These are phyloP conservation scores for Hemisphaericaspora lyxosophila DNA, from an alignment of 1,139 yeast species.

Conservation along the genomic window DNA sequence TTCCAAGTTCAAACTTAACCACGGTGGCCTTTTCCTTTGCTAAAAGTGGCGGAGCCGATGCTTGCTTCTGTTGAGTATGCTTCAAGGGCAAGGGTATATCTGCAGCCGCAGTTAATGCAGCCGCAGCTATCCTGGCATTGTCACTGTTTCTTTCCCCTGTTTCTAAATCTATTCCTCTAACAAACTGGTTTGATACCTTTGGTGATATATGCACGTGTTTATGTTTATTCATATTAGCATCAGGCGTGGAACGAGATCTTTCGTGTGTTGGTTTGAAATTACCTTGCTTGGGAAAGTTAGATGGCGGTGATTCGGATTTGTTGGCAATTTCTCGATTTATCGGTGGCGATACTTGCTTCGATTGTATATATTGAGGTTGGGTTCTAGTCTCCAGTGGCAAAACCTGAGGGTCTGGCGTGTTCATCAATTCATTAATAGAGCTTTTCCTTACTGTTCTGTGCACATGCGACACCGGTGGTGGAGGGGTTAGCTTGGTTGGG, in stretches of 20 bases:
- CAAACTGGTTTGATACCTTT: conserved; percentile 10
- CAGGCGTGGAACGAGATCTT: conserved; percentile 28
- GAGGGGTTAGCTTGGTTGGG: conserved; percentile 2
- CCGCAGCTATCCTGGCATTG: conserved; percentile 67
- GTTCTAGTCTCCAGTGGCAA: background rate
- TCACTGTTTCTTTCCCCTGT: conserved; percentile 37
- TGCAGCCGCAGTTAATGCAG: conserved; percentile 72
- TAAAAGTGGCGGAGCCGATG: conserved; percentile 3
- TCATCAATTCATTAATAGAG: conserved; percentile 15
- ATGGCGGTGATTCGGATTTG: conserved; percentile 12
- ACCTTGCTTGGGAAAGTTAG: conserved; percentile 12
- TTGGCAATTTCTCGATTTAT: background rate
- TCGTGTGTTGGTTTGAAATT: conserved; percentile 21
- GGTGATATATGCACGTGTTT: conserved; percentile 10
- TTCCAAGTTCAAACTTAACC: conserved; percentile 5
- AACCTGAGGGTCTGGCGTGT: conserved; percentile 9
- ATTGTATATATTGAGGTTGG: background rate
- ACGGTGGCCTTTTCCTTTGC: conserved; percentile 6
- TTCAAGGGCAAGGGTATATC: conserved; percentile 58
- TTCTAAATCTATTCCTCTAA: conserved; percentile 46
- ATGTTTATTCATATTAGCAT: conserved; percentile 7
- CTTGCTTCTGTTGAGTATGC: conserved; percentile 2
- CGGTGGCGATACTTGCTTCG: conserved; percentile 1
- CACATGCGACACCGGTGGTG: background rate
- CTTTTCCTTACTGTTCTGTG: conserved; percentile 8